Evolutionary conservation across 805 yeast genomes (phyloP).

Genomic region (Ogataea methylovora): DNA sequence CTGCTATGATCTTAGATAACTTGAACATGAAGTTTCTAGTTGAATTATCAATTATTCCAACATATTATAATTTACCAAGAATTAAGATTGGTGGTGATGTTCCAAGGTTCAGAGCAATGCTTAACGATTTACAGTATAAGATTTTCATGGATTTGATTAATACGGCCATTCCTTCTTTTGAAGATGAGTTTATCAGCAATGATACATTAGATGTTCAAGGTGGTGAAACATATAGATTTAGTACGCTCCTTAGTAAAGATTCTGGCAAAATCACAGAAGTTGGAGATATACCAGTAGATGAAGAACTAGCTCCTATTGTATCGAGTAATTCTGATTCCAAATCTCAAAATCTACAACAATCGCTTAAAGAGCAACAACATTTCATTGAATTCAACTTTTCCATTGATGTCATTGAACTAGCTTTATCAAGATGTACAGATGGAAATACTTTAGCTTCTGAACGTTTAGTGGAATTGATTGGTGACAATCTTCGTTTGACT

Average conservation of each 20-base stretch:
- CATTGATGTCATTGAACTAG: constrained; percentile 54
- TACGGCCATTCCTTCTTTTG: constrained; percentile 52
- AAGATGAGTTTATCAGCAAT: too few species aligned
- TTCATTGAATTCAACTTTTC: constrained; percentile 65
- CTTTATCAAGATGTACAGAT: constrained; percentile 62
- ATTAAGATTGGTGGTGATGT: constrained; percentile 70
- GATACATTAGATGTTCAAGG: too few species aligned
- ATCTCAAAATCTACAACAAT: background rate
- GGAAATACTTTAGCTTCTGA: constrained; percentile 53
- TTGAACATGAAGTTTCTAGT: constrained; percentile 65
- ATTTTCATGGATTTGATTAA: constrained; percentile 74
- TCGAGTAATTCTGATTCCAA: background rate
- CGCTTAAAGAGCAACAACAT: constrained; percentile 37
- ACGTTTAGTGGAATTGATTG: constrained; percentile 63
- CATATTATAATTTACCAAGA: constrained; percentile 65
- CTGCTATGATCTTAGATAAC: constrained; percentile 65
- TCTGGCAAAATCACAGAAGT: background rate
- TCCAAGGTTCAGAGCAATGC: constrained; percentile 60
- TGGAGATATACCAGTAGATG: background rate
- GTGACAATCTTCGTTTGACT: constrained; percentile 55
- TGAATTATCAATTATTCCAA: constrained; percentile 81
- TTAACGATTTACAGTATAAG: constrained; percentile 88
- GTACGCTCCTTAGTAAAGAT: too few species aligned
- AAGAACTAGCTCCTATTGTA: too few species aligned
- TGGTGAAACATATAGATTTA: too few species aligned